Evolutionary conservation across 1,139 yeast species (phyloP).

Genomic region (Taphrina sp.): DNA sequence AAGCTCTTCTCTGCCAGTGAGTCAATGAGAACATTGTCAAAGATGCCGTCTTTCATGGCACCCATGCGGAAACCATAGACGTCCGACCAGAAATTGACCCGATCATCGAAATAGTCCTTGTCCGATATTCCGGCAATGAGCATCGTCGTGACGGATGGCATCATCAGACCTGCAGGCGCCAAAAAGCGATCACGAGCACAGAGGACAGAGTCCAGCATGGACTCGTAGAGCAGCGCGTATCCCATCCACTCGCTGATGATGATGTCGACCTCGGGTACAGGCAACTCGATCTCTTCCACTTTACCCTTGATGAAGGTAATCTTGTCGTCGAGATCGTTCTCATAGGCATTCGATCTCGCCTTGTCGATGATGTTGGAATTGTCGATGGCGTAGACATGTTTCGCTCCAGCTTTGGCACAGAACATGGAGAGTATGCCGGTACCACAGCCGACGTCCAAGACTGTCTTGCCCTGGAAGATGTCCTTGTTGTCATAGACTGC

Average conservation of each 20-base stretch:
- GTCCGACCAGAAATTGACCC: slow-evolving; percentile 58
- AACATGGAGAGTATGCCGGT: slow-evolving; percentile 61
- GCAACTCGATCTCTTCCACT: slow-evolving; percentile 86
- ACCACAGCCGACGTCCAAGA: slow-evolving; percentile 82
- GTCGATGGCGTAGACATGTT: slow-evolving; percentile 58
- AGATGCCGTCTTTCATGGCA: slow-evolving; percentile 50
- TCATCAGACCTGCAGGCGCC: slow-evolving; percentile 50
- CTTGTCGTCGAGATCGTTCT: slow-evolving; percentile 82
- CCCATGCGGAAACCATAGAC: slow-evolving; percentile 51
- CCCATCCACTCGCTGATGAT: slow-evolving; percentile 99
- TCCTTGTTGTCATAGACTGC: slow-evolving; percentile 91
- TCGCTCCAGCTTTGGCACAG: slow-evolving; percentile 60
- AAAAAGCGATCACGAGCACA: slow-evolving; percentile 90
- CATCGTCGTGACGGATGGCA: slow-evolving; percentile 57
- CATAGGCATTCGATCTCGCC: slow-evolving; percentile 79
- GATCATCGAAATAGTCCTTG: slow-evolving; percentile 55
- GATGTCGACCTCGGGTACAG: slow-evolving; percentile 77
- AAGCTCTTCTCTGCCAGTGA: slow-evolving; percentile 57
- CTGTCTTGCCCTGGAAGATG: slow-evolving; percentile 86
- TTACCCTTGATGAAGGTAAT: slow-evolving; percentile 90
- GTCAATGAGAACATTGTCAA: slow-evolving; percentile 61
- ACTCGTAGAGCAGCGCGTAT: slow-evolving; percentile 88
- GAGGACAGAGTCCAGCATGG: slow-evolving; percentile 95
- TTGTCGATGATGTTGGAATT: slow-evolving; percentile 94
- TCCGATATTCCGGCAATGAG: slow-evolving; percentile 57